Conservation (phyloP, 306 rosid genomes). For the Macrotyloma uniflorum region DNA sequence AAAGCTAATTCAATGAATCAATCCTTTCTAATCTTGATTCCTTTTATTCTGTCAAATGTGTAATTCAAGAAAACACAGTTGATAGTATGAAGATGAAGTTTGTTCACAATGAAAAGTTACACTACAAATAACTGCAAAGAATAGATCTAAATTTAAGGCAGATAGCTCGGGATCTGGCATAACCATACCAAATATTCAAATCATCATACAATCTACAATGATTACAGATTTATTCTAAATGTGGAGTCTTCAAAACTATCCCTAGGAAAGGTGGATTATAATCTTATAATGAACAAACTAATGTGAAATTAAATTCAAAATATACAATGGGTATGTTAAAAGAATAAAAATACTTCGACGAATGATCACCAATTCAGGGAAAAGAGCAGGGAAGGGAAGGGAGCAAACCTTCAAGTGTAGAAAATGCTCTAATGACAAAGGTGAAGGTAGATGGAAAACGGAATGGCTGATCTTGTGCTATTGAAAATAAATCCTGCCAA, state of each 20-base stretch:
- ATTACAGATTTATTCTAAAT: background rate
- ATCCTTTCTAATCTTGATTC: too few relatives aligned
- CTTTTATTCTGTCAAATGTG: background rate
- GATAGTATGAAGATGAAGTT: background rate
- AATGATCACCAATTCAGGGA: background rate
- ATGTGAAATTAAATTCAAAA: background rate
- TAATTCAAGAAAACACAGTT: background rate
- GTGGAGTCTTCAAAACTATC: background rate
- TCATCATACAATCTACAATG: background rate
- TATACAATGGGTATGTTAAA: background rate
- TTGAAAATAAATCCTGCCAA: slow-evolving; percentile 85
- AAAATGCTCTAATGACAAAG: slow-evolving; percentile 86
- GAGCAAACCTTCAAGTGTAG: slow-evolving; percentile 82
- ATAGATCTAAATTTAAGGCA: background rate
- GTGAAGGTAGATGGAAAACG: slow-evolving; percentile 93
- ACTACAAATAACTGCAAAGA: background rate
- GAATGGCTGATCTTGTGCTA: slow-evolving; percentile 89
- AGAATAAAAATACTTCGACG: background rate
- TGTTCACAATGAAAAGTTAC: background rate
- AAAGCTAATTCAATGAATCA: too few relatives aligned
- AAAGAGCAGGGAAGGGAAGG: slow-evolving; percentile 7
- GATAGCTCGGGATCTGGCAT: background rate
- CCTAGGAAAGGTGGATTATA: background rate
- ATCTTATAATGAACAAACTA: background rate
- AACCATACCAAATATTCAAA: background rate